Percentiles rank a stretch among this genome's conserved stretches.
These are phyloP conservation scores for Colletotrichum musae DNA, from an alignment of 2,329 filamentous ascomycete species.

Conservation along the genomic window DNA sequence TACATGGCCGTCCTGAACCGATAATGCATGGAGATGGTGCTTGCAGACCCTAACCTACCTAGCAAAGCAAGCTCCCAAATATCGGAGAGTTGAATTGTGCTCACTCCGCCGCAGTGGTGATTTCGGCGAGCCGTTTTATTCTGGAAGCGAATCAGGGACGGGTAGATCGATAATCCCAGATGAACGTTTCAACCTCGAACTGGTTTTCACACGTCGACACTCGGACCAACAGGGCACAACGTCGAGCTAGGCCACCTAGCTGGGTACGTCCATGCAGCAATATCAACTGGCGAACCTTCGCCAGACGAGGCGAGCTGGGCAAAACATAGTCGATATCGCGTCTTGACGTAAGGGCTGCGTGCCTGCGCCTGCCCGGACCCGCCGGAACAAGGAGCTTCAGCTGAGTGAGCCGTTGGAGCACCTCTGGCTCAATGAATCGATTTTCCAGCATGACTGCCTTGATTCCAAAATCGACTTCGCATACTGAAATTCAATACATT, in stretches of 20 bases:
- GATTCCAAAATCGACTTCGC: no score
- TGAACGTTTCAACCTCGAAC: slow-evolving; percentile 42
- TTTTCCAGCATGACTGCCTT: no score
- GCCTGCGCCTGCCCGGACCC: slow-evolving; percentile 23
- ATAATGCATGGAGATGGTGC: no score
- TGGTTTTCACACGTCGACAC: slow-evolving; percentile 26
- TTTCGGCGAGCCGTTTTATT: slow-evolving; percentile 2
- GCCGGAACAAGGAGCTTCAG: slow-evolving; percentile 21
- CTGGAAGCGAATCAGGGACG: slow-evolving; percentile 4
- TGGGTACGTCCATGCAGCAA: slow-evolving; percentile 22
- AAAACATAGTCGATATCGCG: not conserved
- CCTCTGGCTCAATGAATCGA: no score
- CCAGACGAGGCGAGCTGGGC: slow-evolving; percentile 25
- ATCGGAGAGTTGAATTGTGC: slow-evolving; percentile 4
- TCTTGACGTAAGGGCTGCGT: slow-evolving; percentile 21
- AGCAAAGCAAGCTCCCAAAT: no score
- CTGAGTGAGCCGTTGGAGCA: no score
- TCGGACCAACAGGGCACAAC: slow-evolving; percentile 28
- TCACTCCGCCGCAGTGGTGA: slow-evolving; percentile 3
- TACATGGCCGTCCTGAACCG: no score
- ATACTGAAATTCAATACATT: no score
- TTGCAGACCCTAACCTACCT: no score
- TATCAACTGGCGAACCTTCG: slow-evolving; percentile 24
- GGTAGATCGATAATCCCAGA: slow-evolving; percentile 37
- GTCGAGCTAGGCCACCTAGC: slow-evolving; percentile 5